These are phyloP conservation scores for Mycena pura DNA, from an alignment of 768 basidiomycete species.

Conservation along the genomic window DNA sequence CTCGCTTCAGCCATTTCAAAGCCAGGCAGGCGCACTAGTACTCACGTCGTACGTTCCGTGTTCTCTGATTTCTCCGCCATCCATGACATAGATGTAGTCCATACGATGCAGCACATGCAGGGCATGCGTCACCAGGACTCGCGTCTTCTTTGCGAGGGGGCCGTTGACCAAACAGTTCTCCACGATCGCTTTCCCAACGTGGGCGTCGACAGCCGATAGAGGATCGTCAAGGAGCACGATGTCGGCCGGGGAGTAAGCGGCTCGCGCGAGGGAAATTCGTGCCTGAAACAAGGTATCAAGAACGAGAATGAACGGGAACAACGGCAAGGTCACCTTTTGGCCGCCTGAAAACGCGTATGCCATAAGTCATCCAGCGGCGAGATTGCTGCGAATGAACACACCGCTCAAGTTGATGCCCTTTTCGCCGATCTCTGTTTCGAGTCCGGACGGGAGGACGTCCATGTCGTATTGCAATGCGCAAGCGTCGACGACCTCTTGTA, in stretches of 20 bases:
- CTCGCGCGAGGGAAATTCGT: conserved; percentile 74
- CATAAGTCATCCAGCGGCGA: too few species aligned
- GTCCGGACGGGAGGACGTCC: conserved; percentile 69
- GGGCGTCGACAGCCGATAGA: conserved; percentile 79
- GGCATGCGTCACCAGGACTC: conserved; percentile 67
- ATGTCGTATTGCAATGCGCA: conserved; percentile 77
- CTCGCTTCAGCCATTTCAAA: neutral
- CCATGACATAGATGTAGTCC: conserved; percentile 70
- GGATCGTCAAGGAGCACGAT: conserved; percentile 84
- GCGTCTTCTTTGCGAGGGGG: conserved; percentile 57
- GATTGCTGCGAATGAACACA: conserved; percentile 26
- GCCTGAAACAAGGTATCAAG: conserved; percentile 45
- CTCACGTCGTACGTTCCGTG: conserved; percentile 63
- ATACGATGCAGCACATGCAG: conserved; percentile 60
- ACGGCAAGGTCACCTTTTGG: conserved; percentile 9
- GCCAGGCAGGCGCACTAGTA: neutral
- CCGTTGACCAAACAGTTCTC: conserved; percentile 64
- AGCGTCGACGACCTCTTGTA: conserved; percentile 61
- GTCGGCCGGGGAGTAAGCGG: conserved; percentile 75
- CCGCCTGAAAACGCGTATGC: conserved; percentile 29
- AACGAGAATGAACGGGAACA: neutral
- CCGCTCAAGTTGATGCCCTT: conserved; percentile 76
- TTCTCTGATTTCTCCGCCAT: conserved; percentile 62
- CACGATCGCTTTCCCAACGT: conserved; percentile 70
- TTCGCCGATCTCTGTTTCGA: conserved; percentile 75